A percentile compares a stretch with the other conserved stretches of the same genome.
phyloP scores from a whole-genome alignment of 2,329 filamentous ascomycete genomes.

The Dryadomyces quercivorus region DNA sequence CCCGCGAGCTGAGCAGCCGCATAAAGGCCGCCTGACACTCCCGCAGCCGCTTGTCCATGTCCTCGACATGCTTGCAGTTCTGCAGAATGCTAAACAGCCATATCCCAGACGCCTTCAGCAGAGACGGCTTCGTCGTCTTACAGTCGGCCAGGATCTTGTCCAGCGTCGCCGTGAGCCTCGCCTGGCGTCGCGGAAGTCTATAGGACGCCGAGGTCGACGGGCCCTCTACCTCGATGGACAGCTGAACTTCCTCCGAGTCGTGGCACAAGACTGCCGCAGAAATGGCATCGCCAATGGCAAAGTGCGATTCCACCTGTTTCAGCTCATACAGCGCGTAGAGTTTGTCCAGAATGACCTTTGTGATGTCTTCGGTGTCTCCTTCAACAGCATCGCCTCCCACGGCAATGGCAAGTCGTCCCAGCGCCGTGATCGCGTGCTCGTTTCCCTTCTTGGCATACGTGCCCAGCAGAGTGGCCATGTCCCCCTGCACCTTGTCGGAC shows the following conservation, averaged over 20 bases:
- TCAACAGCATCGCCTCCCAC: background rate
- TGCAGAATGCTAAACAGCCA: slow-evolving; percentile 90
- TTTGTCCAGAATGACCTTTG: slow-evolving; percentile 49
- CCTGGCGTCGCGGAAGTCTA: slow-evolving; percentile 19
- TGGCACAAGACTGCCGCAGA: slow-evolving; percentile 68
- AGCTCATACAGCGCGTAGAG: slow-evolving; percentile 73
- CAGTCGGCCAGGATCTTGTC: slow-evolving; percentile 67
- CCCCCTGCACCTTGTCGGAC: background rate
- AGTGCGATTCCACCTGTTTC: slow-evolving; percentile 77
- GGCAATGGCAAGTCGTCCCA: slow-evolving; percentile 61
- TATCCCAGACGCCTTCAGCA: slow-evolving; percentile 86
- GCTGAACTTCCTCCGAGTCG: slow-evolving; percentile 66
- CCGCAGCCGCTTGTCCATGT: slow-evolving; percentile 62
- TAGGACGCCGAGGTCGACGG: slow-evolving; percentile 7
- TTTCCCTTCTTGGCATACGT: slow-evolving; percentile 66
- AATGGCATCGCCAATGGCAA: slow-evolving; percentile 80
- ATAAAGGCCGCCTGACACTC: slow-evolving; percentile 82
- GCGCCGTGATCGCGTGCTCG: slow-evolving; percentile 66
- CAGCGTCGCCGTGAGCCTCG: slow-evolving; percentile 40
- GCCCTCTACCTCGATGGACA: slow-evolving; percentile 62
- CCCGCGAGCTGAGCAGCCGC: slow-evolving; percentile 71
- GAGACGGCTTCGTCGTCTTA: slow-evolving; percentile 72
- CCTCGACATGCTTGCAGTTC: slow-evolving; percentile 67
- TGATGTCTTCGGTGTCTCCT: slow-evolving; percentile 2
- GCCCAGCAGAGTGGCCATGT: slow-evolving; percentile 43